phyloP scores from a whole-genome alignment of 306 rosid species.

The Quercus variabilis region DNA sequence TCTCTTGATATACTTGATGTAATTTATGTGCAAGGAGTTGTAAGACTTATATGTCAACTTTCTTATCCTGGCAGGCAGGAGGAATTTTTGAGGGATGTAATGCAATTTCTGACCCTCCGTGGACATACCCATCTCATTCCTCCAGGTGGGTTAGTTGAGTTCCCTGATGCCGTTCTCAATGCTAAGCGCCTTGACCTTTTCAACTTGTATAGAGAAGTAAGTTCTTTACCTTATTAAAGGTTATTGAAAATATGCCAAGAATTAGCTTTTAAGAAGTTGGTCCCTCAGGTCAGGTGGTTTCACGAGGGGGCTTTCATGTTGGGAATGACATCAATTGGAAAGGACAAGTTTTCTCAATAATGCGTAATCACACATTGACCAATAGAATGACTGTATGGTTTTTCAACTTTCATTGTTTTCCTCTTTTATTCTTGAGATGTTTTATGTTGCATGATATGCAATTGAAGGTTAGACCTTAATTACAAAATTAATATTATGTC shows the following conservation, averaged over 20 bases:
- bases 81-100: conserved; percentile 77
- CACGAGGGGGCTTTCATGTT: conserved; percentile 98
- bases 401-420: conserved; percentile 2
- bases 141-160: neutral
- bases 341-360: conserved; percentile 97
- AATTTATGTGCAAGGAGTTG: neutral
- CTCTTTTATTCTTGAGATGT: neutral
- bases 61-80: neutral
- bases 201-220: too few relatives aligned
- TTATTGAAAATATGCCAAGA: too few relatives aligned
- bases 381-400: conserved; percentile 92
- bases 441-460: conserved; percentile 17
- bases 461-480: too few relatives aligned
- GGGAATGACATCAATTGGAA: conserved; percentile 99
- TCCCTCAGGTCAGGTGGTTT: conserved; percentile 79
- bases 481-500: too few relatives aligned
- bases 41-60: neutral
- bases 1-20: neutral
- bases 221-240: too few relatives aligned
- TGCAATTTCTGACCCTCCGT: conserved; percentile 82
- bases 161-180: too few relatives aligned
- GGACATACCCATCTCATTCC: conserved; percentile 83
- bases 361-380: conserved; percentile 97
- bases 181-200: too few relatives aligned
- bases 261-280: too few relatives aligned